A percentile compares a stretch with the other conserved stretches of the same genome.
phyloP scores from a whole-genome alignment of 768 basidiomycete genomes.

The Boletus eberwhitei region DNA sequence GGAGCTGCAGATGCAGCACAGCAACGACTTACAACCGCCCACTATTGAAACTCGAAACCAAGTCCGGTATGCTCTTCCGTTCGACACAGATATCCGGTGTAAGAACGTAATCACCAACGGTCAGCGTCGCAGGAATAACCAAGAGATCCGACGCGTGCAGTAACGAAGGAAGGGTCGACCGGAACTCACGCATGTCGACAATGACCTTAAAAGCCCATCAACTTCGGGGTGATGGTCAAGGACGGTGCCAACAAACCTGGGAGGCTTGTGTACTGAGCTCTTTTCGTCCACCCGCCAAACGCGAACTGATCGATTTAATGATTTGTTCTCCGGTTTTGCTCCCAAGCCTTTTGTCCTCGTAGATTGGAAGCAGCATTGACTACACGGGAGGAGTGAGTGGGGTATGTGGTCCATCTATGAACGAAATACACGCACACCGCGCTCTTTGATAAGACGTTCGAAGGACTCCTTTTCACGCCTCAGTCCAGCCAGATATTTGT shows the following conservation, averaged over 20 bases:
- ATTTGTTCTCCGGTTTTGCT: constrained; percentile 47
- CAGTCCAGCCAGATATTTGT: constrained; percentile 87
- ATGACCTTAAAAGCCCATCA: constrained; percentile 60
- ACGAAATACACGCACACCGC: constrained; percentile 60
- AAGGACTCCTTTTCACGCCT: constrained; percentile 93
- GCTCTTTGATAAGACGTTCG: constrained; percentile 87
- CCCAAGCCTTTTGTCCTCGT: constrained; percentile 53
- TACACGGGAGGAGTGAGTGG: constrained; percentile 28
- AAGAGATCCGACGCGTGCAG: constrained; percentile 78
- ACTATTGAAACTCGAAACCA: constrained; percentile 91
- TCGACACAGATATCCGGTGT: constrained; percentile 96
- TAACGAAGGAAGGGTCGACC: constrained; percentile 86
- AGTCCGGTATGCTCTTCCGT: constrained; percentile 89
- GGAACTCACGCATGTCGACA: constrained; percentile 96
- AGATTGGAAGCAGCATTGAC: constrained; percentile 88
- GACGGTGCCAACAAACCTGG: constrained; percentile 37
- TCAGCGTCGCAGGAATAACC: constrained; percentile 88
- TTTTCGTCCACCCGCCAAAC: constrained; percentile 83
- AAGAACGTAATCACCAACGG: constrained; percentile 94
- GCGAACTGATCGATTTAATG: constrained; percentile 77
- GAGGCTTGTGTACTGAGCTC: constrained; percentile 64
- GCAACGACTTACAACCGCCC: constrained; percentile 80
- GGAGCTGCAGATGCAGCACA: not conserved
- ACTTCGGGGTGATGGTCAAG: not conserved
- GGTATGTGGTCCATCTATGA: not conserved